Evolutionary conservation across 164 flowering plant genomes (phyloP).

Genomic region (Litsea cubeba): DNA sequence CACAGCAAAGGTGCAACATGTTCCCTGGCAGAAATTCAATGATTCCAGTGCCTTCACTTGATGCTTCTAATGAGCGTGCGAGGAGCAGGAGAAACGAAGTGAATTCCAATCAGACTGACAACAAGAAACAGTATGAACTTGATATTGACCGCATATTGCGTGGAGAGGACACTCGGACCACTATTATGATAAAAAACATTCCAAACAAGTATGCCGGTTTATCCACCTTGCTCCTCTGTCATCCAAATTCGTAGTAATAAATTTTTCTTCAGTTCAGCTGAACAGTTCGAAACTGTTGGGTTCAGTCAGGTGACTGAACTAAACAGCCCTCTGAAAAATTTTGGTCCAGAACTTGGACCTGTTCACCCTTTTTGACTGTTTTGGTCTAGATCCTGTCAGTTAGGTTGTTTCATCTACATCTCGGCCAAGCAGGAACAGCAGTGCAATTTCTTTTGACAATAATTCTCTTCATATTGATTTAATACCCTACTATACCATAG

Average conservation of each 20-base stretch:
- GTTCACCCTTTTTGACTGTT: too few relatives aligned
- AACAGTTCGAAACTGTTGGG: too few relatives aligned
- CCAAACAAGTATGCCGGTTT: slow-evolving; percentile 70
- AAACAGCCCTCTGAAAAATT: too few relatives aligned
- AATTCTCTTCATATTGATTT: too few relatives aligned
- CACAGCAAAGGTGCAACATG: slow-evolving; percentile 61
- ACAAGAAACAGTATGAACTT: slow-evolving; percentile 76
- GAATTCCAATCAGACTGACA: slow-evolving; percentile 46
- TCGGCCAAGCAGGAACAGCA: too few relatives aligned
- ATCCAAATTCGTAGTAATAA: not conserved
- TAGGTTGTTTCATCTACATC: too few relatives aligned
- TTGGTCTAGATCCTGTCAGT: too few relatives aligned
- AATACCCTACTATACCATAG: too few relatives aligned
- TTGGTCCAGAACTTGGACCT: too few relatives aligned
- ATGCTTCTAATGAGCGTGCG: slow-evolving; percentile 48
- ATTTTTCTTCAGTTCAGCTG: too few relatives aligned
- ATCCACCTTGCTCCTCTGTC: not conserved
- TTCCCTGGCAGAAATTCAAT: slow-evolving; percentile 70
- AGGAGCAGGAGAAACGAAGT: slow-evolving; percentile 51
- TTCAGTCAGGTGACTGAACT: too few relatives aligned
- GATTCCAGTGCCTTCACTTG: slow-evolving; percentile 57
- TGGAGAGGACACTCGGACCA: slow-evolving; percentile 70
- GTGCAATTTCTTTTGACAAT: too few relatives aligned
- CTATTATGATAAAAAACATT: slow-evolving; percentile 85
- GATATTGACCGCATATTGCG: slow-evolving; percentile 68